Evolutionary conservation across 2,329 filamentous ascomycete genomes (phyloP), one percentile per base, ranked within the genome.

Genomic region (Nothophaeocryptopus gaeumannii): DNA sequence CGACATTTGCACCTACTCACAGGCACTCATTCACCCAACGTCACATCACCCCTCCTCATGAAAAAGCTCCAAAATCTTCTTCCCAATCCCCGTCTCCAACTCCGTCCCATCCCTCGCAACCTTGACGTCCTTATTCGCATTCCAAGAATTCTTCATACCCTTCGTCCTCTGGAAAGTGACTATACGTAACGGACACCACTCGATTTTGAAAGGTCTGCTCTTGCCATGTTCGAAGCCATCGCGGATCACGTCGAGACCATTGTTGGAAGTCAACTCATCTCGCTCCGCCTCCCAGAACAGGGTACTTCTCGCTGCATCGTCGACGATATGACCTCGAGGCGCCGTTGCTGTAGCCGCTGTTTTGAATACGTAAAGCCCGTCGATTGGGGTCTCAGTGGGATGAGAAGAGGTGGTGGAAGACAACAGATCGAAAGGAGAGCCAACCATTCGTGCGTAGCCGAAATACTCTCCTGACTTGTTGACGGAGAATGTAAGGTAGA

Each of bases 381-480:
- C 87, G 11, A 79, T 30, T 2, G 30, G 31, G 10, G 13, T 33
- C 8, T 47, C 29, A n/a, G 8, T 8, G 13, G 5, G 30, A 11
- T 32, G 38, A 7, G 37, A 34, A 47, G 41, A 49, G 52, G 31
- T 50, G 43, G 1, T 48, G 51, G 57, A 93, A 3, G 20, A 4
- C 3, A 7, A 26, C 4, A 26, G 4, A 86, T 50, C 90, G 80
- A 62, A 86, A 83, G 64, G 96, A 93, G 8, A 84, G 76, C 91
- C 96, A 8, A 78, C 75, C 92, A 97, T 97, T 31, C 86, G 83
- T 14, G 91, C 92, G 64, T 95, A 96, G 14, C 92, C 92, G 71
- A 93, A 96, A 65, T 96, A 97, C 69, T 96, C 91, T 10, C 92
- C 91, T 0, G 92, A 96, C 64, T 96, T 96, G 69, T 97, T 97